Conservation (phyloP, 495 filamentous ascomycete species). For the Clohesyomyces aquaticus region DNA sequence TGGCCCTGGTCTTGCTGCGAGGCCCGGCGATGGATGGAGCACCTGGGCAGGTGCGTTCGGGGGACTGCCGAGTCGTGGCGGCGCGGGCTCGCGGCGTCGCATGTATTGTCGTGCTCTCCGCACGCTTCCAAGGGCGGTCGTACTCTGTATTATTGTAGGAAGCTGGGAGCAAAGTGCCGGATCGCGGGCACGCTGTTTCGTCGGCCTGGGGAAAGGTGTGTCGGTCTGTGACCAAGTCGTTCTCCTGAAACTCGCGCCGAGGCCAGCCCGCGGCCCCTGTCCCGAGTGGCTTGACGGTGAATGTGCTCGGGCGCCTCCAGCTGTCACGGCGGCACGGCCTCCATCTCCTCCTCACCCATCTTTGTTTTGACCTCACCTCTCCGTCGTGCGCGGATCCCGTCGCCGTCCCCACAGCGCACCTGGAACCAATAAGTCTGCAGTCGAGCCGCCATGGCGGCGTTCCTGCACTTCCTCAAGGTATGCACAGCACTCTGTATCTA, state of each 20-base stretch:
- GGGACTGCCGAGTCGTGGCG: no score
- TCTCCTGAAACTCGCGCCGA: slow-evolving; percentile 25
- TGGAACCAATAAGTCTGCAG: background rate
- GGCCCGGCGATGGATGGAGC: no score
- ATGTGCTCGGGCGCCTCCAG: slow-evolving; percentile 11
- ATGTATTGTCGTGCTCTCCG: no score
- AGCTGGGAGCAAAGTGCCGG: no score
- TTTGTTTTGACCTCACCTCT: slow-evolving; percentile 19
- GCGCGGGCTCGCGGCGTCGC: no score
- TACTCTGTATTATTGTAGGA: no score
- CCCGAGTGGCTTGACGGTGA: slow-evolving; percentile 19
- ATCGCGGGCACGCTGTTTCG: slow-evolving; percentile 16
- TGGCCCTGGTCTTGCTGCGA: no score
- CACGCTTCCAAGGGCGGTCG: no score
- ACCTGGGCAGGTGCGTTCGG: no score
- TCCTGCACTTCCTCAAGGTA: slow-evolving; percentile 43
- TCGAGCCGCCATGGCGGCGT: slow-evolving; percentile 30
- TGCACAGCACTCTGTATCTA: no score
- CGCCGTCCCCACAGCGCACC: no score
- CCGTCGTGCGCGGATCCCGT: no score
- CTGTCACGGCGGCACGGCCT: background rate
- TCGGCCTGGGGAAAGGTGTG: background rate
- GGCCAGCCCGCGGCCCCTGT: slow-evolving; percentile 1
- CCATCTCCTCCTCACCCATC: background rate
- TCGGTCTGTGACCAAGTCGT: background rate